Base-by-base conservation (phyloP, 2,329 filamentous ascomycete species). In the Diaporthe eres region DNA sequence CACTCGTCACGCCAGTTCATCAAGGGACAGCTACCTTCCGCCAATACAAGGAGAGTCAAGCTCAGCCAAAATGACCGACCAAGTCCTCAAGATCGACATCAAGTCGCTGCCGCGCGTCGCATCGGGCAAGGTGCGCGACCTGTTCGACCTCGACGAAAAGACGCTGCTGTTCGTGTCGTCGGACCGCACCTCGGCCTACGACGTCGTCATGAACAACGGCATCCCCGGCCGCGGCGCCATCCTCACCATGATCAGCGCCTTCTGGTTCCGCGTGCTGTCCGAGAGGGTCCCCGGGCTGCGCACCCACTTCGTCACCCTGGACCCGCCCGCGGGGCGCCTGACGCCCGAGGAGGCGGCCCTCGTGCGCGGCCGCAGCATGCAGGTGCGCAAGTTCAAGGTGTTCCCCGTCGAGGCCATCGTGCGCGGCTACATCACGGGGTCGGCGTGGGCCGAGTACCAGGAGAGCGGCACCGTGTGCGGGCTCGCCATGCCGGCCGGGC, bases 361-460 rank as follows among this genome's bases (percentile, higher is more conserved):
- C 51, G 85, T 93, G 63, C 88, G 90, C 73, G 87, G 90, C 79
- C 92, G 95, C 76, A 92, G 90, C 82, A 97, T 98, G 95, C 90
- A 92, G 78, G 94, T 96, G 74, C 91, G 92, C 77, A 91, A 91
- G 78, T 88, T 95, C 75, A 90, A 92, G 80, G 91, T 97, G 78
- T 91, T 97, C 76, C 94, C 94, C 34, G 88, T 97, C 77, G 94
- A 96, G 85, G 94, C 92, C 58, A 96, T 96, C 78, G 94, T 97
- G n/a, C 92, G 95, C 75, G 95, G 95, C 79, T 98, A 98, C 86
- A 92, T 98, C 82, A 95, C 95, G 8, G 95, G 95, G 58, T 94
- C 92, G 61, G 95, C 94, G 0, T 98, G 94, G 93, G 88, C 88
- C 53, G 95, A 98, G 86, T 90, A 97, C 86, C 86, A 91, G 82